A percentile compares a stretch with the other conserved stretches of the same genome.
Evolutionary conservation across 805 yeast genomes (phyloP).

Genomic region (Candida nitratophila): DNA sequence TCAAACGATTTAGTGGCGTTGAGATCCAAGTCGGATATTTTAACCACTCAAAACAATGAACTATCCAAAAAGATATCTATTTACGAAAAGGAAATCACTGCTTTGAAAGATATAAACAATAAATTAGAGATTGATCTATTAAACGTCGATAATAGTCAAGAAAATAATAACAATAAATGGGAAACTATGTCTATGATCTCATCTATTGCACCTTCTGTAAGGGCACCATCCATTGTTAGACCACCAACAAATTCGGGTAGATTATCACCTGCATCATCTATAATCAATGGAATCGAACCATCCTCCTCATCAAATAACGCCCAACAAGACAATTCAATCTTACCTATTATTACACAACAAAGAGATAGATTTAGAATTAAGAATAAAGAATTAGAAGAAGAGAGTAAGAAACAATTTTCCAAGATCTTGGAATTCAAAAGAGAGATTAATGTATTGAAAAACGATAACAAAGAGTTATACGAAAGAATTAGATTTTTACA

Average conservation of each 20-base stretch:
- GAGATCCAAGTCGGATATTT: conserved; percentile 50
- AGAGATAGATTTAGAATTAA: conserved; percentile 88
- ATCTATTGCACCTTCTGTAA: conserved; percentile 31
- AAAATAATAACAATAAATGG: conserved; percentile 38
- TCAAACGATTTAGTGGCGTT: conserved; percentile 61
- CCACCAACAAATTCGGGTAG: conserved; percentile 25
- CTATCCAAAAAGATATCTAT: conserved; percentile 32
- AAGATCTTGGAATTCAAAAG: conserved; percentile 54
- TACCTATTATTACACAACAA: conserved; percentile 89
- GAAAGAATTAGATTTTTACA: conserved; percentile 69
- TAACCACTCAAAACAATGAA: conserved; percentile 31
- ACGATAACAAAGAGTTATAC: conserved; percentile 71
- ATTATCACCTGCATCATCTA: conserved; percentile 47
- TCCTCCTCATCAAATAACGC: not conserved
- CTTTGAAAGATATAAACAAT: conserved; percentile 39
- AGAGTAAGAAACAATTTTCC: conserved; percentile 50
- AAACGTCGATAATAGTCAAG: conserved; percentile 32
- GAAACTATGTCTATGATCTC: conserved; percentile 66
- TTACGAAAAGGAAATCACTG: conserved; percentile 31
- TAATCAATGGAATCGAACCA: conserved; percentile 25
- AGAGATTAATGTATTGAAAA: conserved; percentile 56
- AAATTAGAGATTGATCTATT: conserved; percentile 73
- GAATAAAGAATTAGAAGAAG: conserved; percentile 79
- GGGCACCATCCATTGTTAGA: conserved; percentile 24
- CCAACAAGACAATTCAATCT: conserved; percentile 40